A percentile compares a stretch with the other conserved stretches of the same genome.
Conservation (phyloP, 371 early-diverging fungal species). For the Capniomyces stellatus region DNA sequence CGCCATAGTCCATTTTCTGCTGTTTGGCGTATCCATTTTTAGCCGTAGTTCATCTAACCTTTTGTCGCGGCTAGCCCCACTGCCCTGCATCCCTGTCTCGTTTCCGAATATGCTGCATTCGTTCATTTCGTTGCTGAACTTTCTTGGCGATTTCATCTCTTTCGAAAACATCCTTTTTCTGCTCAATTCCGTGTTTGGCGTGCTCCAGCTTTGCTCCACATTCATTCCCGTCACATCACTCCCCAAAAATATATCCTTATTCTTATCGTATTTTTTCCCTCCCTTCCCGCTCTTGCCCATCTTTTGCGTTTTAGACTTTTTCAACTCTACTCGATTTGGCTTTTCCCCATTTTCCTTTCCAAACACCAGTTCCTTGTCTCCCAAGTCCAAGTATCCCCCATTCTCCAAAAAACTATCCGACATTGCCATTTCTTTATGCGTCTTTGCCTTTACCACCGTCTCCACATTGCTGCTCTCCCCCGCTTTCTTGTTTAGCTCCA, state of each 20-base stretch:
- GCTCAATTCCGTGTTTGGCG: neutral
- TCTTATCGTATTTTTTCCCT: neutral
- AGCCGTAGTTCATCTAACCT: neutral
- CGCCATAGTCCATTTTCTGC: slow-evolving; percentile 13
- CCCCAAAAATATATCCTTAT: neutral
- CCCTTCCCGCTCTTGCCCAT: neutral
- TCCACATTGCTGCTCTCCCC: too few relatives aligned
- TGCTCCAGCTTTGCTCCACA: neutral
- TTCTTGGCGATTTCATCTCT: too few relatives aligned
- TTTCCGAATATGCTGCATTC: too few relatives aligned
- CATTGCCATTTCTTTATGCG: neutral
- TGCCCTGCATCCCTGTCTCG: neutral
- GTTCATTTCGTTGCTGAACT: neutral
- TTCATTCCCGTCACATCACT: neutral
- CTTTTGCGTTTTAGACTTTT: neutral
- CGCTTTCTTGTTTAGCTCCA: neutral
- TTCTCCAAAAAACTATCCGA: neutral
- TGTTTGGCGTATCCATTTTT: neutral
- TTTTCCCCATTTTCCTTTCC: neutral
- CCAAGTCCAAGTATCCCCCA: neutral
- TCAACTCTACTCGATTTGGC: neutral
- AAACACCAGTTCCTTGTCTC: neutral
- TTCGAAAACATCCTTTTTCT: too few relatives aligned
- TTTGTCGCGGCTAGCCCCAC: neutral
- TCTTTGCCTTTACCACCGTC: neutral